phyloP scores from a whole-genome alignment of 768 basidiomycete genomes.

The Kwoniella sp. region DNA sequence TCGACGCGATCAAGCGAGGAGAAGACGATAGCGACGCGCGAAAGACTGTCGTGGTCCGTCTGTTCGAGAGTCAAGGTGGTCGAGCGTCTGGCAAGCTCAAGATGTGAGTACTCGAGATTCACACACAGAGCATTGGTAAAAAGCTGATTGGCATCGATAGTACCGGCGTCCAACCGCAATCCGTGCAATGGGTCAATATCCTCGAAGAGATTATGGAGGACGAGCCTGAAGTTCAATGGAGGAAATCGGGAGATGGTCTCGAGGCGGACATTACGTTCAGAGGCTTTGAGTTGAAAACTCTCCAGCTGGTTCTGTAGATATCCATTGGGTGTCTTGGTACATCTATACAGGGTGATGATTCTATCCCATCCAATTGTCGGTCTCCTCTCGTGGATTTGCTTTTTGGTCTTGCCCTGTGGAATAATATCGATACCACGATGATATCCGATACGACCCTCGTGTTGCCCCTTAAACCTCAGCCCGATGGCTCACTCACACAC shows the following conservation, averaged over 20 bases:
- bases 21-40: slow-evolving; percentile 6
- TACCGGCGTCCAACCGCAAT: slow-evolving; percentile 35
- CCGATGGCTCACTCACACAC: too few relatives aligned
- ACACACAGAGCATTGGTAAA: not conserved
- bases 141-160: slow-evolving; percentile 40
- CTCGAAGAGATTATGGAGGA: slow-evolving; percentile 67
- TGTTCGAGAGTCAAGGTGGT: slow-evolving; percentile 91
- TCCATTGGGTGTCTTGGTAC: too few relatives aligned
- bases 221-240: slow-evolving; percentile 17
- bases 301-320: slow-evolving; percentile 10
- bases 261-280: slow-evolving; percentile 63
- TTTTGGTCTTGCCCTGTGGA: too few relatives aligned
- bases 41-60: slow-evolving; percentile 70
- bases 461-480: too few relatives aligned
- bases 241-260: not conserved
- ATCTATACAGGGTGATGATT: too few relatives aligned
- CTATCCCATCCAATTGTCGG: too few relatives aligned
- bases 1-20: slow-evolving; percentile 23
- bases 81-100: slow-evolving; percentile 68
- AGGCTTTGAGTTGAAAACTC: slow-evolving; percentile 71
- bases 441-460: too few relatives aligned
- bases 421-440: too few relatives aligned
- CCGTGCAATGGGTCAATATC: slow-evolving; percentile 71
- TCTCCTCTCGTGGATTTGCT: too few relatives aligned
- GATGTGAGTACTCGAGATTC: slow-evolving; percentile 57